Evolutionary conservation across 1,284 basidiomycete species (phyloP).

Genomic region (Schizopora paradoxa): DNA sequence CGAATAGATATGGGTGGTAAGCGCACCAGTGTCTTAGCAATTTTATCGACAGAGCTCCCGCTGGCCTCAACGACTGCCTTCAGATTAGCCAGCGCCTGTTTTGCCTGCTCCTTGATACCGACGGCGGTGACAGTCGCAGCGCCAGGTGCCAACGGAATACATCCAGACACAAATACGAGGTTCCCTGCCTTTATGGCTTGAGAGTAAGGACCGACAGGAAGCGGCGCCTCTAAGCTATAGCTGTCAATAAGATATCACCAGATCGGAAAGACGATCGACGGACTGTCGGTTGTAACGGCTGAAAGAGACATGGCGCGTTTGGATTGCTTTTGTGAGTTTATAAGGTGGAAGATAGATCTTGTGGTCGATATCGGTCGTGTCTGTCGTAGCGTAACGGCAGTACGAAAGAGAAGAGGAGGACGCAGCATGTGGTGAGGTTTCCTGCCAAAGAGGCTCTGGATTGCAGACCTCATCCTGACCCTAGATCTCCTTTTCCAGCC

Average conservation of each 20-base stretch:
- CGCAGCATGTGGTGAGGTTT: too few species aligned
- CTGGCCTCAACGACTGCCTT: slow-evolving; percentile 79
- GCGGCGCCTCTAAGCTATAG: slow-evolving; percentile 64
- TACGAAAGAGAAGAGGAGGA: too few species aligned
- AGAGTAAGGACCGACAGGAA: slow-evolving; percentile 87
- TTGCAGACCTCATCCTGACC: too few species aligned
- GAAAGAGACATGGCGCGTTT: slow-evolving; percentile 14
- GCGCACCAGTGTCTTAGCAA: slow-evolving; percentile 82
- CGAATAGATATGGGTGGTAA: neutral
- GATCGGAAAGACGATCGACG: neutral
- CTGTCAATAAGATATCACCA: neutral
- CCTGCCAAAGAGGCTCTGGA: too few species aligned
- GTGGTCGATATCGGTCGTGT: too few species aligned
- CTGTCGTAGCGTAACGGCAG: too few species aligned
- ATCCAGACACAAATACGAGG: slow-evolving; percentile 87
- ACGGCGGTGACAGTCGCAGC: slow-evolving; percentile 73
- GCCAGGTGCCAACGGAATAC: slow-evolving; percentile 79
- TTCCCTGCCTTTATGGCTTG: slow-evolving; percentile 86
- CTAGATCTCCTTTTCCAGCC: too few species aligned
- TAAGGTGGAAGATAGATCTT: too few species aligned
- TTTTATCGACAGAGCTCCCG: slow-evolving; percentile 69
- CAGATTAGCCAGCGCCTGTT: slow-evolving; percentile 85
- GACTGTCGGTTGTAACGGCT: slow-evolving; percentile 13
- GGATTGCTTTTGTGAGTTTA: neutral
- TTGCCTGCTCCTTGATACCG: slow-evolving; percentile 80